Base-by-base conservation (phyloP, 176 grass and related monocot genomes). In the Olyra latifolia region DNA sequence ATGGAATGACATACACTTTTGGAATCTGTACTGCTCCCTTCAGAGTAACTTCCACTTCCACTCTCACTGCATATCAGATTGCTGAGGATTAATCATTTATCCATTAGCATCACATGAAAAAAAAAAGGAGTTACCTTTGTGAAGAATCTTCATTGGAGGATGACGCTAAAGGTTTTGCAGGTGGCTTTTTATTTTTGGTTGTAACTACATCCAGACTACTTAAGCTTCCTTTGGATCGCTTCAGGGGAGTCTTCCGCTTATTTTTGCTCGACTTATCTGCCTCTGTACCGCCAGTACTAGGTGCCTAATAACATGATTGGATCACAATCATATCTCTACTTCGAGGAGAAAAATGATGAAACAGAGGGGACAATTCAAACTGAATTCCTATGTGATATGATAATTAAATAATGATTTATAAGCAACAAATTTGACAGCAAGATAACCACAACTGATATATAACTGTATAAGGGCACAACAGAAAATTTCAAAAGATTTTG, bases 211-310 rank as follows among this genome's bases (percentile, higher is more conserved):
- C 76, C 25, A 91, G 80, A 80, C 80, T 87, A 69, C 84, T 80
- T 80, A 84, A 76, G 76, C 80, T 91, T 91, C 84, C 89, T 76
- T 87, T 91, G 28, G 70, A 91, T 91, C 64, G 84, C 62, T 91
- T 91, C 48, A 84, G 70, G 43, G 53, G 75, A 71, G 75, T 84
- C 63, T 84, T 87, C 48, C 57, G 80, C 62, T 91, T 87, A 80
- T 61, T 83, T 91, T 87, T 87, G 63, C 58, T 75, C 32, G 80
- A 84, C 77, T 87, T 91, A 71, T 84, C 80, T 76, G 84, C 76
- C 48, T 91, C 89, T 43, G 76, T 80, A 66, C 69, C 70, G 1
- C 80, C 84, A 84, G 69, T 84, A 71, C 83, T 77, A 91, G 80
- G 47, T 80, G 57, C 84, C 89, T 91, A 71, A 77, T 44, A 72